These are phyloP conservation scores for Diphasiastrum complanatum DNA, from an alignment of 83 land plant genomes.

Conservation along the genomic window DNA sequence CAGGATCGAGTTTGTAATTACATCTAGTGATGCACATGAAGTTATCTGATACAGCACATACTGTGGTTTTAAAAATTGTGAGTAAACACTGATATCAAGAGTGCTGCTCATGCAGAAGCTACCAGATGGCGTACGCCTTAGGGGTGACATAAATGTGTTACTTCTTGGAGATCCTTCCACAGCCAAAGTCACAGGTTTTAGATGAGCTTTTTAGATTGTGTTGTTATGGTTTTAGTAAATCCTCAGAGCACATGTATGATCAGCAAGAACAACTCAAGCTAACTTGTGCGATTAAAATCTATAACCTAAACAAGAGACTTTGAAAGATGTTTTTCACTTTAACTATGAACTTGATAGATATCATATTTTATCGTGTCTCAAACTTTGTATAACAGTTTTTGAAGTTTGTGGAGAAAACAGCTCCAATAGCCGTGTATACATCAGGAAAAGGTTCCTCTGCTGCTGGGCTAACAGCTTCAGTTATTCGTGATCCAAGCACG, in stretches of 20 bases:
- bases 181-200: slow-evolving; percentile 95
- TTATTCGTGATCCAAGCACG: slow-evolving; percentile 80
- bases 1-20: not conserved
- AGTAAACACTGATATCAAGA: not conserved
- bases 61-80: not conserved
- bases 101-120: slow-evolving; percentile 41
- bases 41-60: too few relatives aligned
- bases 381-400: slow-evolving; percentile 61
- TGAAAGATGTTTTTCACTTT: too few relatives aligned
- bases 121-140: slow-evolving; percentile 87
- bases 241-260: too few relatives aligned
- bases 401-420: slow-evolving; percentile 99
- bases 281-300: too few relatives aligned
- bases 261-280: too few relatives aligned
- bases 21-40: slow-evolving; percentile 9
- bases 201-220: too few relatives aligned
- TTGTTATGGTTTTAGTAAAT: too few relatives aligned
- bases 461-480: slow-evolving; percentile 98
- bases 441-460: slow-evolving; percentile 99
- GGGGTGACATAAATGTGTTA: slow-evolving; percentile 93
- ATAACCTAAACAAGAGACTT: too few relatives aligned
- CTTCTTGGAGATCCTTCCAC: slow-evolving; percentile 98
- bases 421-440: slow-evolving; percentile 95
- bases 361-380: too few relatives aligned
- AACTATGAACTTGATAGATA: too few relatives aligned